Evolutionary conservation across 768 basidiomycete species (phyloP).

Genomic region (Hemileccinum impolitum): DNA sequence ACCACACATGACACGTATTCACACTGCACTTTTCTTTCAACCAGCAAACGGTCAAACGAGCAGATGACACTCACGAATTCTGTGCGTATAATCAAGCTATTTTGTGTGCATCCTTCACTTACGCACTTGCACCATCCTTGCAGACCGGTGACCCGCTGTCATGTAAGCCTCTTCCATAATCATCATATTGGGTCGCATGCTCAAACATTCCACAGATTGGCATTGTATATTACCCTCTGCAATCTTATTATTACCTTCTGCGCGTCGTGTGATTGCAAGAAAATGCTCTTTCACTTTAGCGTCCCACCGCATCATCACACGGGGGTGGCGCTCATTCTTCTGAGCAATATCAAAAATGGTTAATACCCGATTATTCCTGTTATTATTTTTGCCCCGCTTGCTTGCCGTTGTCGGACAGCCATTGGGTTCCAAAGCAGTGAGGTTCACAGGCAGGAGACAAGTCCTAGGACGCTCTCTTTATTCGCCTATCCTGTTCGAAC

Average conservation of each 20-base stretch:
- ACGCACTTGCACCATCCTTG: conserved; percentile 1
- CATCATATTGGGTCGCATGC: conserved; percentile 16
- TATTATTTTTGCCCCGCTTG: conserved; percentile 41
- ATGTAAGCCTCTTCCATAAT: conserved; percentile 36
- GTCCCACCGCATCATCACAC: conserved; percentile 56
- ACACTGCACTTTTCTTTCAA: conserved; percentile 29
- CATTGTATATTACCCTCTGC: conserved; percentile 35
- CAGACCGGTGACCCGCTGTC: conserved; percentile 38
- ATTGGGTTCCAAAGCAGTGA: conserved; percentile 31
- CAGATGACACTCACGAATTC: conserved; percentile 96
- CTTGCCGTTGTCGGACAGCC: conserved; percentile 24
- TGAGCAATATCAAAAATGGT: conserved; percentile 60
- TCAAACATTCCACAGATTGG: conserved; percentile 23
- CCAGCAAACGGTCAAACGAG: conserved; percentile 95
- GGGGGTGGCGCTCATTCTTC: conserved; percentile 81
- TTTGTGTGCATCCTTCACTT: conserved; percentile 1
- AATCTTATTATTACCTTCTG: conserved; percentile 24
- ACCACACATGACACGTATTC: conserved; percentile 32
- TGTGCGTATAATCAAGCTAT: conserved; percentile 51
- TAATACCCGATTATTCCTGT: conserved; percentile 30
- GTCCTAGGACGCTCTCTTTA: not conserved
- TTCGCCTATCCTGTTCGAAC: not conserved
- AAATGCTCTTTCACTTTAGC: conserved; percentile 82
- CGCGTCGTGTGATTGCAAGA: conserved; percentile 9
- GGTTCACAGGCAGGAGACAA: conserved; percentile 56